Percentiles rank a stretch among this genome's conserved stretches.
Evolutionary conservation across 176 grass and related monocot species (phyloP).

Genomic region (Phragmites australis): DNA sequence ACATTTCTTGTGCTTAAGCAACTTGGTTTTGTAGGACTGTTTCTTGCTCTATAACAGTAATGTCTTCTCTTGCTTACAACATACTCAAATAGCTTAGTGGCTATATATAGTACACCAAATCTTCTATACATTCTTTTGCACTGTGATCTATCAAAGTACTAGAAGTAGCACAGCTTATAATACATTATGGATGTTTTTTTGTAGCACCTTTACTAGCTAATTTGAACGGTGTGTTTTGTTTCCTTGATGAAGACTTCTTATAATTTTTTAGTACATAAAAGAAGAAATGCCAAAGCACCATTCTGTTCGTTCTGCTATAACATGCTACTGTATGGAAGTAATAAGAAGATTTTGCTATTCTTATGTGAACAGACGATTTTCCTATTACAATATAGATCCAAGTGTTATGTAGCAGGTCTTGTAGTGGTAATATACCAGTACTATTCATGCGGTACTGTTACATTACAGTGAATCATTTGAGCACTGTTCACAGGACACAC

Average conservation of each 20-base stretch:
- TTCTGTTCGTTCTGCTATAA: background rate
- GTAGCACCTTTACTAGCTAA: background rate
- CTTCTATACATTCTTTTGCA: background rate
- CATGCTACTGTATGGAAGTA: conserved; percentile 6
- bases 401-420: background rate
- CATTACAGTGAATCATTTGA: background rate
- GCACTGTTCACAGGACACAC: background rate
- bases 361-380: background rate
- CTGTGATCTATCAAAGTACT: background rate
- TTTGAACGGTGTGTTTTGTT: background rate
- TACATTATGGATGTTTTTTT: conserved; percentile 1
- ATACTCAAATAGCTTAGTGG: background rate
- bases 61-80: conserved; percentile 11
- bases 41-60: conserved; percentile 6
- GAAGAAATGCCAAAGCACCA: background rate
- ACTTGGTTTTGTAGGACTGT: background rate
- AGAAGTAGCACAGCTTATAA: background rate
- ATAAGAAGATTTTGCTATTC: background rate
- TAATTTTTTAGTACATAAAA: background rate
- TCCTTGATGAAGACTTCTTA: background rate
- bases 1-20: conserved; percentile 19
- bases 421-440: background rate
- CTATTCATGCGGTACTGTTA: too few species aligned
- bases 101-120: conserved; percentile 14
- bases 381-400: background rate